phyloP scores from a whole-genome alignment of 345 rosid genomes.

The Trapa bicornis region DNA sequence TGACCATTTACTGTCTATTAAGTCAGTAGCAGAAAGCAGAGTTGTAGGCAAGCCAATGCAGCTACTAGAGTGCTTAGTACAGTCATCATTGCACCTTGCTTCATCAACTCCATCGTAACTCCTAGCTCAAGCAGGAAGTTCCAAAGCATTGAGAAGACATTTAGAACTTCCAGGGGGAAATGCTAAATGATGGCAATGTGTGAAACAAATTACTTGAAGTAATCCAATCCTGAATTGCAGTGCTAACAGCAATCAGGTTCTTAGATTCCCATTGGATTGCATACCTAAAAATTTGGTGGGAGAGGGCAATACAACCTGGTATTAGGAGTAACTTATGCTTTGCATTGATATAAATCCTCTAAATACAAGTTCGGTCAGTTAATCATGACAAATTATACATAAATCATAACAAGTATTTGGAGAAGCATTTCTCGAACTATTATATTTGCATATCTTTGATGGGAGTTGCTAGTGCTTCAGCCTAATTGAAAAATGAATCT shows the following conservation, averaged over 20 bases:
- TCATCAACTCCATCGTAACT: constrained; percentile 72
- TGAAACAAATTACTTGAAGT: constrained; percentile 68
- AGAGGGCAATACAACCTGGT: neutral
- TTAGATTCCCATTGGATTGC: constrained; percentile 87
- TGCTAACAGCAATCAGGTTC: constrained; percentile 85
- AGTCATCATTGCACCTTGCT: constrained; percentile 96
- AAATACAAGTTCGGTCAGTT: neutral
- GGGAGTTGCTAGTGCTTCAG: too few relatives aligned
- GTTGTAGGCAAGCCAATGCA: constrained; percentile 91
- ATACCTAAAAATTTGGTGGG: constrained; percentile 35
- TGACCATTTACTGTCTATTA: constrained; percentile 90
- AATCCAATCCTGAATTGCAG: constrained; percentile 95
- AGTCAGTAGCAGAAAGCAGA: constrained; percentile 65
- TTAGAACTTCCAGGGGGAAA: neutral
- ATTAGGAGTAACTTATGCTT: neutral
- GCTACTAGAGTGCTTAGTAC: constrained; percentile 61
- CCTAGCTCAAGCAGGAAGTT: constrained; percentile 26
- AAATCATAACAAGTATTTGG: neutral
- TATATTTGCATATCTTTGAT: neutral
- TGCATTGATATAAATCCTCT: neutral
- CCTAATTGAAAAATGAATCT: too few relatives aligned
- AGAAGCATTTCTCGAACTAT: neutral
- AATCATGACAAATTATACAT: neutral
- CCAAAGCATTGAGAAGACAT: neutral
- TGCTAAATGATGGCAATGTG: constrained; percentile 8